Percentiles rank a stretch among this genome's conserved stretches.
phyloP scores from a whole-genome alignment of 2,329 filamentous ascomycete genomes.

The Fusarium sp. region DNA sequence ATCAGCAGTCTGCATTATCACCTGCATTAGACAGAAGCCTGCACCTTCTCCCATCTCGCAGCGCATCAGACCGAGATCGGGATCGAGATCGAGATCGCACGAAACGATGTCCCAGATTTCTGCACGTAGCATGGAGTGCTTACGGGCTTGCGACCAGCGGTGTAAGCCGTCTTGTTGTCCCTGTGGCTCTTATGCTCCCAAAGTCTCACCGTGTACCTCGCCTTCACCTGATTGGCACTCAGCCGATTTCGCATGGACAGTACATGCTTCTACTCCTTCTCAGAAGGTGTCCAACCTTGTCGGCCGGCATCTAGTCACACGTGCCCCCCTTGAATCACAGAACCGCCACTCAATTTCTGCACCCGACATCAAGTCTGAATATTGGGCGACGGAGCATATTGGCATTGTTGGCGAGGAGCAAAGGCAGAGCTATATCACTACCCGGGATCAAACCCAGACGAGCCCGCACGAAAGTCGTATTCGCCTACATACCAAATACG shows the following conservation, averaged over 20 bases:
- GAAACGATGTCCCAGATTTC: too few relatives aligned
- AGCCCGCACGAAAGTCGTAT: neutral
- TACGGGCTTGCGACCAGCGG: too few relatives aligned
- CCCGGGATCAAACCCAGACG: neutral
- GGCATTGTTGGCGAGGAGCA: neutral
- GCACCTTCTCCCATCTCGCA: too few relatives aligned
- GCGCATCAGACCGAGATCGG: too few relatives aligned
- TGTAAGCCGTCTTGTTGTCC: too few relatives aligned
- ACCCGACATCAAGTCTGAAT: neutral
- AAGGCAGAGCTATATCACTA: neutral
- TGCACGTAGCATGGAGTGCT: too few relatives aligned
- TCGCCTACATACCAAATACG: neutral
- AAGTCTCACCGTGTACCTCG: neutral
- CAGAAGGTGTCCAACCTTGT: neutral
- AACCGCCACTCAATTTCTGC: neutral
- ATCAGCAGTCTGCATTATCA: too few relatives aligned
- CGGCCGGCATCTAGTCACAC: neutral
- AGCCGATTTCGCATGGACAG: neutral
- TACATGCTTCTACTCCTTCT: neutral
- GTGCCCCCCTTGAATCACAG: neutral
- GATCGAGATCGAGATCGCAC: too few relatives aligned
- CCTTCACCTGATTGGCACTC: neutral
- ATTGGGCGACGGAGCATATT: neutral
- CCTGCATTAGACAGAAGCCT: too few relatives aligned
- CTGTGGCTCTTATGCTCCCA: neutral